A percentile compares a stretch with the other conserved stretches of the same genome.
Evolutionary conservation across 768 basidiomycete species (phyloP).

Genomic region (Boletus tylopilopsis): DNA sequence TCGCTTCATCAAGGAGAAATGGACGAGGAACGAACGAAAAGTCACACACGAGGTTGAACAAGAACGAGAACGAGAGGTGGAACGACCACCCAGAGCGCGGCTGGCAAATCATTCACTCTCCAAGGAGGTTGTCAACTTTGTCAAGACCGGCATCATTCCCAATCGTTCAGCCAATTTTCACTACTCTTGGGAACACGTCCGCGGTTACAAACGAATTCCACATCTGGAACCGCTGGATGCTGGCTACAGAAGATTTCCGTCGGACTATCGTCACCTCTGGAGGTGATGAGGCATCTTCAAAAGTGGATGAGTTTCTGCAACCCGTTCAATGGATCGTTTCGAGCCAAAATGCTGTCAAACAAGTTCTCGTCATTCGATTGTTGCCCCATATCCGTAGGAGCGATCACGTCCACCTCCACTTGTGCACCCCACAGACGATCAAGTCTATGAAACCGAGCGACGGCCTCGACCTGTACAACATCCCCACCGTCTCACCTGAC

Average conservation of each 20-base stretch:
- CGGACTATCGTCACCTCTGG: background rate
- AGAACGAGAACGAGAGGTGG: constrained; percentile 37
- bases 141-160: constrained; percentile 26
- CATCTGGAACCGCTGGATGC: constrained; percentile 15
- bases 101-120: constrained; percentile 22
- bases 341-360: constrained; percentile 29
- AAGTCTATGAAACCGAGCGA: constrained; percentile 36
- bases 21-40: constrained; percentile 48
- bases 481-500: constrained; percentile 18
- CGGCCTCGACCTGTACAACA: constrained; percentile 19
- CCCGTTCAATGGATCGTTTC: constrained; percentile 44
- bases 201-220: constrained; percentile 13
- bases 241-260: constrained; percentile 17
- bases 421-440: constrained; percentile 38
- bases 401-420: constrained; percentile 36
- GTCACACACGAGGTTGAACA: constrained; percentile 40
- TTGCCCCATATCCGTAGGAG: constrained; percentile 35
- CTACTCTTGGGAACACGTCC: constrained; percentile 6
- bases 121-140: background rate
- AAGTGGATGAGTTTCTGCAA: constrained; percentile 32
- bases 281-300: background rate
- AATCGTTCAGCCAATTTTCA: constrained; percentile 9
- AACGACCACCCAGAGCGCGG: constrained; percentile 30
- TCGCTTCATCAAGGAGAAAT: constrained; percentile 19
- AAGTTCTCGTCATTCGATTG: constrained; percentile 30